Evolutionary conservation across 176 grass and related monocot species (phyloP), one percentile per base, ranked within the genome.

Genomic region (Aegilops sharonensis): DNA sequence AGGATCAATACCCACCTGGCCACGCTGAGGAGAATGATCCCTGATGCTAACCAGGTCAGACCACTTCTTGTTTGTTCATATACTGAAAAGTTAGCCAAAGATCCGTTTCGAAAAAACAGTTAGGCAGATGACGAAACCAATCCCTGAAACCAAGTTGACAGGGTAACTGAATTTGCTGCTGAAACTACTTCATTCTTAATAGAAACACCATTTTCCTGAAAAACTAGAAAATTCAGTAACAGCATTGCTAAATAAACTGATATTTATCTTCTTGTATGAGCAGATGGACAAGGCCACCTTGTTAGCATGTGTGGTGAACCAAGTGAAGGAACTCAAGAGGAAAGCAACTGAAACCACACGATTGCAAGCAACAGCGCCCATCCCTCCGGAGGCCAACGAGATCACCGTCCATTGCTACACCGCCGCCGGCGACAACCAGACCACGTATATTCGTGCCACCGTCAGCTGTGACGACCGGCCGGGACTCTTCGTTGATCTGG

Each of bases 1-100:
- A 89, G 96, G 86, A 98, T 98, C 47, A 98, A 98, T 64, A 79
- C 64, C 23, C 96, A 98, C 64, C 84, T 95, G 31, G 81, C 84
- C 5, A 92, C 90, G 11, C 70, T 98, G 27, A 90, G 96, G 82
- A 82, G 79, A 17, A 92, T 98, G 93, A 64, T 93, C 68, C 93
- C 93, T 34, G 89, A 92, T 29, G 84, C 93, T 21, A 64, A 69
- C 78, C 94, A 95, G 93, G 96, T 83, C 72, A 84, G 36, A 11
- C 29, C 72, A 90, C 18, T 75, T 68, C 81, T 56, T 54, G 47
- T 27, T 82, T 54, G 59, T 34, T 82, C 78, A 30, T 64, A 13
- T 64, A 13, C 14, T 18, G 47, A 36, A 70, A 35, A 27, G 15
- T 54, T 37, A 25, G 32, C 21, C 20, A 4, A 25, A 36, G 32